Evolutionary conservation across 371 early-diverging fungal species (phyloP), one percentile per base, ranked within the genome.

Genomic region (Syncephalastrum racemosum): DNA sequence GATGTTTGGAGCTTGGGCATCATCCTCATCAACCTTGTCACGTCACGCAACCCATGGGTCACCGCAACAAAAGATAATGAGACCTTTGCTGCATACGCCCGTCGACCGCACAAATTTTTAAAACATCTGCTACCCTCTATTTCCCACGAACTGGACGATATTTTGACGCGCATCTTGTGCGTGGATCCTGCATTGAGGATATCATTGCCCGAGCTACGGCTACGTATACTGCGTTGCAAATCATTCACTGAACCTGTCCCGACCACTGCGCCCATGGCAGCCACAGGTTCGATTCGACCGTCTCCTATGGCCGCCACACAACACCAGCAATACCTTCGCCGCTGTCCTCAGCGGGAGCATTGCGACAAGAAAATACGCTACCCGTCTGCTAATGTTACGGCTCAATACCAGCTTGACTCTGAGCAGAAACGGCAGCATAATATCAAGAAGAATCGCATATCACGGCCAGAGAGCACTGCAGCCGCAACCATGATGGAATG

Each of bases 1-100:
- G 94, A 93, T 63, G 82, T 91, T 18, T 92, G 92, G 91, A 85
- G 89, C 31, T 67, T 91, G 23, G 94, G 94, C 16, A 80, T 93
- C 24, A 89, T 95, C 55, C 68, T 91, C 23, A 86, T 90, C 58
- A 92, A 90, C 61, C 75, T 91, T 51, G 77, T 82, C 54, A 85
- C 84, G 18, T 88, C 90, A 20, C 78, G 87, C 46, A 91, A 91
- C 63, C 91, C 93, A 7, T 92, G 92, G 92, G 88, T 85, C 56
- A 86, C 87, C 62, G 91, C 91, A 8, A 79, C 79, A 50, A 54
- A 81, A 46, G 63, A 77, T 7, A 90, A 92, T 56, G 75, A 85
- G 12, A 80, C 91, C 16, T 94, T 91, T 71, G 66, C 73, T 25
- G 78, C 86, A 42, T 92, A 82, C 65, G 65, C 83, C 8, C 64